phyloP scores from a whole-genome alignment of 2,329 filamentous ascomycete genomes.

The Aspergillus versicolor region DNA sequence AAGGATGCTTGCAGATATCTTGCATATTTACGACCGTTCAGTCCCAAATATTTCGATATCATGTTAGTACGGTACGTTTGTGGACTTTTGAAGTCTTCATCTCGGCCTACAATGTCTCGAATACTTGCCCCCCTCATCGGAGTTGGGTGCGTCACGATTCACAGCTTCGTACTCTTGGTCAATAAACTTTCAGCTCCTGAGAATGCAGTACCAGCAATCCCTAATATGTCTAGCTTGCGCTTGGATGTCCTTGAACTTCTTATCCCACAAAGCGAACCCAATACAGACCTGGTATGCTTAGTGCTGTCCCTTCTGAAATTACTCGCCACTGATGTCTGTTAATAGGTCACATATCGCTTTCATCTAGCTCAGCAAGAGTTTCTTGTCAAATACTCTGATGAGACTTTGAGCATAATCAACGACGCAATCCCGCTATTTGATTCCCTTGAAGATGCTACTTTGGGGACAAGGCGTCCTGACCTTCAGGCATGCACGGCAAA shows the following conservation, averaged over 20 bases:
- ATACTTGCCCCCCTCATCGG: conserved; percentile 44
- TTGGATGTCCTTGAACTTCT: conserved; percentile 36
- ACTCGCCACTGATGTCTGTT: not conserved
- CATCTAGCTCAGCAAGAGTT: conserved; percentile 41
- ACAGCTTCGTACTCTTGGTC: conserved; percentile 38
- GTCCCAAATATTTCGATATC: conserved; percentile 44
- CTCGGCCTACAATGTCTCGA: conserved; percentile 31
- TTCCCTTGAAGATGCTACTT: not conserved
- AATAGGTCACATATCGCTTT: conserved; percentile 41
- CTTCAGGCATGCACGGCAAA: conserved; percentile 25
- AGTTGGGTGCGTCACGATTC: conserved; percentile 46
- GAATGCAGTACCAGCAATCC: conserved; percentile 21
- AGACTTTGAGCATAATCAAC: conserved; percentile 34
- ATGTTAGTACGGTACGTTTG: conserved; percentile 46
- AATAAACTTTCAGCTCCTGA: conserved; percentile 31
- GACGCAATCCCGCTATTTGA: conserved; percentile 28
- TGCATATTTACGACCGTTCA: conserved; percentile 44
- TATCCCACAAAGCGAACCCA: conserved; percentile 20
- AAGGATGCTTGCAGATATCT: conserved; percentile 43
- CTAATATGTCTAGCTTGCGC: conserved; percentile 27
- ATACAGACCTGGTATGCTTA: conserved; percentile 33
- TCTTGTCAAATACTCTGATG: conserved; percentile 32
- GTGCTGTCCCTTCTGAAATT: not conserved
- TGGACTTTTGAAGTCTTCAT: conserved; percentile 34
- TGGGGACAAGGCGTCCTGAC: conserved; percentile 11